Evolutionary conservation across 805 yeast genomes (phyloP).

Genomic region (Candida maesae): DNA sequence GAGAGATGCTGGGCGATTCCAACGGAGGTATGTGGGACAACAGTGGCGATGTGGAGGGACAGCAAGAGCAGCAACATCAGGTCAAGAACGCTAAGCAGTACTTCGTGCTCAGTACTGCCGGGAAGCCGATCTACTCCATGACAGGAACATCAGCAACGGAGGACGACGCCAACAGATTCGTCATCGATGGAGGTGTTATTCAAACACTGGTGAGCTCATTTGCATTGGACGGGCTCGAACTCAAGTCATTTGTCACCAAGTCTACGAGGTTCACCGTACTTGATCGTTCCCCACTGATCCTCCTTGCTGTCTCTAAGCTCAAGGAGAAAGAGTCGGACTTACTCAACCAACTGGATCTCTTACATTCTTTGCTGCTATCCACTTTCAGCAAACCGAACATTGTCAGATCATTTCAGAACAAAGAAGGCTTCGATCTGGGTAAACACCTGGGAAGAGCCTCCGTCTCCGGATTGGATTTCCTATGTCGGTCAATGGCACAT

Average conservation of each 20-base stretch:
- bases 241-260: constrained; percentile 51
- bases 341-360: constrained; percentile 59
- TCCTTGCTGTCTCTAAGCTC: constrained; percentile 63
- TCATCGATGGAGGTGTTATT: constrained; percentile 74
- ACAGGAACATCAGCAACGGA: constrained; percentile 44
- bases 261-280: constrained; percentile 53
- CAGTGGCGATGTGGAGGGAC: too few species aligned
- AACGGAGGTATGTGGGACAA: constrained; percentile 12
- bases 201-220: constrained; percentile 77
- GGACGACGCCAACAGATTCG: constrained; percentile 33
- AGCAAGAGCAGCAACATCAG: constrained; percentile 15
- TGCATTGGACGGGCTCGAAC: constrained; percentile 36
- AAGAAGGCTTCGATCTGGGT: constrained; percentile 80
- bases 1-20: constrained; percentile 25
- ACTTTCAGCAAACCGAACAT: constrained; percentile 81
- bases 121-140: constrained; percentile 82
- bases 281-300: constrained; percentile 63
- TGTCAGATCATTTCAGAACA: constrained; percentile 56
- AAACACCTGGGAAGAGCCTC: constrained; percentile 74
- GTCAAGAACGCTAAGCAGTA: constrained; percentile 51
- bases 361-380: constrained; percentile 77
- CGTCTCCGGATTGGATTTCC: constrained; percentile 60
- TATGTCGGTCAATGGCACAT: constrained; percentile 49
- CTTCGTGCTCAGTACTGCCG: constrained; percentile 77
- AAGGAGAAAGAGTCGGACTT: constrained; percentile 51